A percentile compares a stretch with the other conserved stretches of the same genome.
Conservation (phyloP, 768 basidiomycete species). For the Lentinula lateritia region DNA sequence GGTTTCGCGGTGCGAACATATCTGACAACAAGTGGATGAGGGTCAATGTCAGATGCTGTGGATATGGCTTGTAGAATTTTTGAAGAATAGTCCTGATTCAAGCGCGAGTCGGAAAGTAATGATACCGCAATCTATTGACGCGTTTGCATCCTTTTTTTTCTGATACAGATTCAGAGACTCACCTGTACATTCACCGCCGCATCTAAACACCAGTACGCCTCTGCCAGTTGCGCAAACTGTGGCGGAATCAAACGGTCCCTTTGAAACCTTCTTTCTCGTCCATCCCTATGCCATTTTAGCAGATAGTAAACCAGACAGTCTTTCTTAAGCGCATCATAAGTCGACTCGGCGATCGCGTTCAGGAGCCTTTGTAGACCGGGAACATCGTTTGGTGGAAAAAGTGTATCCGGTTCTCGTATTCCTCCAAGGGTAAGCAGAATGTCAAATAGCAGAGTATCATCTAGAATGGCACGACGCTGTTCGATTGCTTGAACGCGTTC, state of each 20-base stretch:
- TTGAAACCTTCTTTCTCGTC: constrained; percentile 46
- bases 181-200: constrained; percentile 61
- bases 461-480: constrained; percentile 53
- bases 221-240: constrained; percentile 69
- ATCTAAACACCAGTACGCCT: constrained; percentile 84
- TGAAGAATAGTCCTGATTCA: constrained; percentile 72
- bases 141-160: neutral
- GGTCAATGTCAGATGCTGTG: constrained; percentile 33
- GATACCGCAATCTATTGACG: constrained; percentile 58
- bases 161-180: constrained; percentile 24
- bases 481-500: constrained; percentile 53
- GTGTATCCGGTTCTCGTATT: constrained; percentile 48
- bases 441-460: constrained; percentile 68
- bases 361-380: constrained; percentile 52
- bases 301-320: constrained; percentile 78
- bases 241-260: constrained; percentile 60
- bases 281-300: constrained; percentile 73
- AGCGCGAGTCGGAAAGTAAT: constrained; percentile 65
- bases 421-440: constrained; percentile 63
- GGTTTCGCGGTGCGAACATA: constrained; percentile 78
- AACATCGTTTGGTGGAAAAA: constrained; percentile 65
- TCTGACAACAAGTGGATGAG: constrained; percentile 55
- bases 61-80: constrained; percentile 71
- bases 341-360: constrained; percentile 51
- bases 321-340: constrained; percentile 73